phyloP scores from a whole-genome alignment of 73 alveolate species.

The Paramecium biaurelia region DNA sequence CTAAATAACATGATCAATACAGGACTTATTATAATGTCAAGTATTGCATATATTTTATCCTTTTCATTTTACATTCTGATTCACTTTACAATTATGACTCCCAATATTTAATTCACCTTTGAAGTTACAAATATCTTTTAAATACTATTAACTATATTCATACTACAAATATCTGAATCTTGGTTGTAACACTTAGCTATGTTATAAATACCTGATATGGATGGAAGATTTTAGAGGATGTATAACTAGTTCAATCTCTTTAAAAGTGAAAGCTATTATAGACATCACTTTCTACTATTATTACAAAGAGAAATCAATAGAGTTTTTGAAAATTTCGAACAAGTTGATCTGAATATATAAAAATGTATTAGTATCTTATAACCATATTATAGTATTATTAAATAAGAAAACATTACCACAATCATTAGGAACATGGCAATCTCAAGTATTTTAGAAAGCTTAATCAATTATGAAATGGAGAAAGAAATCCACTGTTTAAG shows the following conservation, averaged over 20 bases:
- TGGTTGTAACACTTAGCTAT: neutral
- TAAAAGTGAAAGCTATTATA: neutral
- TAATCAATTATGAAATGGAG: slow-evolving; percentile 31
- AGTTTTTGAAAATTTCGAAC: neutral
- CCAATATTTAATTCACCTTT: neutral
- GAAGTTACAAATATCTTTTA: neutral
- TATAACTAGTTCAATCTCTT: neutral
- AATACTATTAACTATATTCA: neutral
- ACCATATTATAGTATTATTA: neutral
- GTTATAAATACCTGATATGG: neutral
- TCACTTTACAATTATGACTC: neutral
- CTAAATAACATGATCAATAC: neutral
- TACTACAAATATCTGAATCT: neutral
- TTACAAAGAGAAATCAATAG: neutral
- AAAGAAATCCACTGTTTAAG: neutral
- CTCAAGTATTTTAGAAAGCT: neutral
- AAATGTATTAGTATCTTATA: neutral
- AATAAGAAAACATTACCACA: neutral
- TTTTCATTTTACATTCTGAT: neutral
- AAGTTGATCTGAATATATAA: neutral
- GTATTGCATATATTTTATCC: neutral
- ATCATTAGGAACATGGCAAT: neutral
- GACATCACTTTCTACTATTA: neutral
- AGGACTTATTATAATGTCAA: neutral
- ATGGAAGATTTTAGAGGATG: neutral